Percentiles rank a stretch among this genome's conserved stretches.
These are phyloP conservation scores for Sordariomycetes sp. DNA, from an alignment of 2,329 filamentous ascomycete genomes.

Conservation along the genomic window DNA sequence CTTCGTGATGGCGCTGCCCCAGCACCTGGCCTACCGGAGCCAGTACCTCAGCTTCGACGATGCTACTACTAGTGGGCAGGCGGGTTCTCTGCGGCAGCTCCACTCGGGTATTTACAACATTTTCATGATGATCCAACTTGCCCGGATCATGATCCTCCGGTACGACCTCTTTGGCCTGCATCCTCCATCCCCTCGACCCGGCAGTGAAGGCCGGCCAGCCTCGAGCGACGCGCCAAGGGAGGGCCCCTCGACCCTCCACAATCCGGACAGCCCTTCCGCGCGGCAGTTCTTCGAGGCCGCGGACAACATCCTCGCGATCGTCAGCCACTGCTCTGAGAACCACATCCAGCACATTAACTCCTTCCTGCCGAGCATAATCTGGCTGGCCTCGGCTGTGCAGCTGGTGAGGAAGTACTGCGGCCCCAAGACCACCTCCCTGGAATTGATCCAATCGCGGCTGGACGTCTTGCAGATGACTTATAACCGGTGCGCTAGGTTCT, in stretches of 20 bases:
- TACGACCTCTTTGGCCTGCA: slow-evolving; percentile 16
- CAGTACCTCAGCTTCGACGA: slow-evolving; percentile 18
- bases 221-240: background rate
- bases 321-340: slow-evolving; percentile 14
- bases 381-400: slow-evolving; percentile 19
- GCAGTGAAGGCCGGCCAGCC: background rate
- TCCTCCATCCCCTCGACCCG: background rate
- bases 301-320: slow-evolving; percentile 15
- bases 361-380: slow-evolving; percentile 19
- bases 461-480: slow-evolving; percentile 13
- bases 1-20: slow-evolving; percentile 17
- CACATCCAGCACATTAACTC: slow-evolving; percentile 19
- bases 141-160: slow-evolving; percentile 20
- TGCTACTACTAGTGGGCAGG: slow-evolving; percentile 2
- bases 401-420: slow-evolving; percentile 10
- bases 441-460: slow-evolving; percentile 8
- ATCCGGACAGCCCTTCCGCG: slow-evolving; percentile 5
- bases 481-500: slow-evolving; percentile 15
- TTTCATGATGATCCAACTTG: slow-evolving; percentile 21
- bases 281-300: slow-evolving; percentile 18
- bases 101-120: slow-evolving; percentile 20
- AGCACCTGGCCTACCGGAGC: slow-evolving; percentile 15
- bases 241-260: background rate
- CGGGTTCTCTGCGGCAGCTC: slow-evolving; percentile 11
- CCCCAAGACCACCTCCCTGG: background rate